These are phyloP conservation scores for Asterochloris sp. DNA, from an alignment of 139 green algal species.

Conservation along the genomic window DNA sequence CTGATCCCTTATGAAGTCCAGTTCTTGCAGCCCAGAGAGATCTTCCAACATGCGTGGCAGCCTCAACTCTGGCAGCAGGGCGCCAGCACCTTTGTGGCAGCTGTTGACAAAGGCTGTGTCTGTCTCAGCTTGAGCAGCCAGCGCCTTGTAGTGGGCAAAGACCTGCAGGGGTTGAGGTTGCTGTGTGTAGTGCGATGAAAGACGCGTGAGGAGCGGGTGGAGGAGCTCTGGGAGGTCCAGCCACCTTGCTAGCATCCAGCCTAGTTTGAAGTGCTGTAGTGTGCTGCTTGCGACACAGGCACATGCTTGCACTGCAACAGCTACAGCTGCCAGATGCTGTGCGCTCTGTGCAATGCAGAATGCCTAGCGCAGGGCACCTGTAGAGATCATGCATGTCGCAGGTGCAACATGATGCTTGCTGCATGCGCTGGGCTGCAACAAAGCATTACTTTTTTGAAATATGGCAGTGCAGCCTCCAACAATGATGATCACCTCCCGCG, in stretches of 20 bases:
- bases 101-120: constrained; percentile 3
- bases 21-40: neutral
- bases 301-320: constrained; percentile 1
- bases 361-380: no score
- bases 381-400: no score
- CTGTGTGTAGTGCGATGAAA: neutral
- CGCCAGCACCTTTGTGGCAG: neutral
- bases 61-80: neutral
- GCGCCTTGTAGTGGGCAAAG: constrained; percentile 17
- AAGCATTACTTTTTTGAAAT: no score
- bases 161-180: neutral
- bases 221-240: neutral
- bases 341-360: neutral
- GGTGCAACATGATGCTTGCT: no score
- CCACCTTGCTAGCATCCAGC: neutral
- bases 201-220: neutral
- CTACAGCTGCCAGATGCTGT: constrained; percentile 1
- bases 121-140: neutral
- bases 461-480: no score
- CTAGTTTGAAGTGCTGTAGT: neutral
- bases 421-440: no score
- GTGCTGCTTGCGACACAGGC: neutral
- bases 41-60: constrained; percentile 3
- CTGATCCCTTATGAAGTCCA: neutral
- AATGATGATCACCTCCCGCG: no score